These are phyloP conservation scores for Lipomyces yamadae DNA, from an alignment of 805 yeast genomes.

Conservation along the genomic window DNA sequence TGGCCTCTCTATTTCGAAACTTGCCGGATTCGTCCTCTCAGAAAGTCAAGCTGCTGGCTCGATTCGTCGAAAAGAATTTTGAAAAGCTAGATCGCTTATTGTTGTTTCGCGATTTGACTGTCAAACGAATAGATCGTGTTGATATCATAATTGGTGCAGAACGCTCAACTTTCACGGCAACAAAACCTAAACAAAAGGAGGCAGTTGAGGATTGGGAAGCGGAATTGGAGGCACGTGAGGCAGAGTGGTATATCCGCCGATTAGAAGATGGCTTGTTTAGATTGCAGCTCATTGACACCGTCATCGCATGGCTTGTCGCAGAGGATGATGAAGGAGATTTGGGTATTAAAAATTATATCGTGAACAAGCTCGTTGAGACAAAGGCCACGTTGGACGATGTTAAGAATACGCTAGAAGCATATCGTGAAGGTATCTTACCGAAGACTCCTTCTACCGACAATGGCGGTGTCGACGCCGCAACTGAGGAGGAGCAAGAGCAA, in stretches of 20 bases:
- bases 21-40: constrained; percentile 35
- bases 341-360: constrained; percentile 21
- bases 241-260: constrained; percentile 36
- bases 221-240: constrained; percentile 28
- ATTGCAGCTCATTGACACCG: constrained; percentile 32
- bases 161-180: constrained; percentile 20
- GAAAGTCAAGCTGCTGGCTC: constrained; percentile 32
- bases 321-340: constrained; percentile 36
- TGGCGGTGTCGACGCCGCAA: constrained; percentile 17
- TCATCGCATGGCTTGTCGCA: constrained; percentile 38
- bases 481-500: constrained; percentile 29
- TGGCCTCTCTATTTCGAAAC: constrained; percentile 35
- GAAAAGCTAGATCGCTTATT: constrained; percentile 32
- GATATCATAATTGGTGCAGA: constrained; percentile 22
- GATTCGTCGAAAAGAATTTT: constrained; percentile 36
- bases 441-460: constrained; percentile 29
- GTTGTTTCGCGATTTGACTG: constrained; percentile 12
- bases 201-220: constrained; percentile 26
- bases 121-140: constrained; percentile 17
- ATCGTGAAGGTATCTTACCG: constrained; percentile 23
- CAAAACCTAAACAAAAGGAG: constrained; percentile 18
- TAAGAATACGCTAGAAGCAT: constrained; percentile 24
- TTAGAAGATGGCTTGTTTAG: constrained; percentile 34
- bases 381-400: constrained; percentile 14
- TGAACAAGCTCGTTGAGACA: constrained; percentile 1